Base-by-base conservation (phyloP, 2,329 filamentous ascomycete genomes). In the Colletotrichum salicis region DNA sequence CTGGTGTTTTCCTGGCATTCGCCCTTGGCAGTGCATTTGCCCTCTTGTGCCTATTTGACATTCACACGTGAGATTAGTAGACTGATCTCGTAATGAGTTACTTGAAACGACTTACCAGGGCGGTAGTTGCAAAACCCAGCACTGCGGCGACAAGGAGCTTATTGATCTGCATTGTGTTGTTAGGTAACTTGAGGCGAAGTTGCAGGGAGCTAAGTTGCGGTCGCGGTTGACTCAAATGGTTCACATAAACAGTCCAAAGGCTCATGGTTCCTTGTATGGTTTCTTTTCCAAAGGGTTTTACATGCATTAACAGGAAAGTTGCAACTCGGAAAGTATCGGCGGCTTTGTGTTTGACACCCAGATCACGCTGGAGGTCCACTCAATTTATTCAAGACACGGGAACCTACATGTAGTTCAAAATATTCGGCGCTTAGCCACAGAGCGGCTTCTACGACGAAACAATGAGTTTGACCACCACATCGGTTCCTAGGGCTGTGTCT, bases 1-100 rank as follows among this genome's bases (percentile, higher is more conserved):
- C 58, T 68, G 3, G 27, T 12, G 15, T 5, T 63, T 29, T 64
- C 66, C 37, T 68, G 66, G 8, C 66, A 68, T 15, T 63, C 51
- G 7, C 59, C 59, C n/a, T 31, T 57, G 35, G 58, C 66, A 12
- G 27, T 63, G 52, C 66, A 68, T 51, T 64, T 68, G 4, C 66
- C 66, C n/a, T 57, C 35, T 31, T 68, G 66, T 15, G 66, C 66
- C 66, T 68, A 37, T 3, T 2, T 3, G 5, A 33, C 6, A n/a
- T 4, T 15, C 4, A 51, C 27, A 29, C 2, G 12, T 31, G 27
- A 22, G 3, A n/a, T 61, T 6, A 62, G 58, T 27, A 8, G 33
- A 12, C 19, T 12, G 22, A n/a, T 55, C 24, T 3, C 31, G 2
- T 13, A 11, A n/a, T 33, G 27, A 6, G 7, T 24, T 8, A 13